Evolutionary conservation across 345 rosid genomes (phyloP).

Genomic region (Eucalyptus pauciflora): DNA sequence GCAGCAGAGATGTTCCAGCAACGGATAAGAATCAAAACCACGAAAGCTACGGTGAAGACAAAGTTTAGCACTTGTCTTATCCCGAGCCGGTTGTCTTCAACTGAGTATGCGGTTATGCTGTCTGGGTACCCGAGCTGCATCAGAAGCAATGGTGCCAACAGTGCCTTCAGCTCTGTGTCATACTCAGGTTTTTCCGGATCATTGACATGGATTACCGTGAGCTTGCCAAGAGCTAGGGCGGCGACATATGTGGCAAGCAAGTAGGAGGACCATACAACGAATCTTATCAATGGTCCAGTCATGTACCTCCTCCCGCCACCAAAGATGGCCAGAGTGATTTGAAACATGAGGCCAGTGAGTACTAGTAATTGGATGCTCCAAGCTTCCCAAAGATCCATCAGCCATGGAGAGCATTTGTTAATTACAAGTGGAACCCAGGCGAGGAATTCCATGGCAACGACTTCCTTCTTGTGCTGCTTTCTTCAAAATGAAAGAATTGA

Average conservation of each 20-base stretch:
- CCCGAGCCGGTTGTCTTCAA: conserved; percentile 7
- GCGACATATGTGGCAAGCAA: conserved; percentile 1
- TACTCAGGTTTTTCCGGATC: background rate
- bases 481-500: background rate
- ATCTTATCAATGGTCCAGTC: background rate
- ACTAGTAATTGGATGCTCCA: conserved; percentile 3
- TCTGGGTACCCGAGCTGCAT: conserved; percentile 8
- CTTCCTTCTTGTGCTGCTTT: background rate
- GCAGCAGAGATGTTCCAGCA: conserved; percentile 1
- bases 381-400: conserved; percentile 2
- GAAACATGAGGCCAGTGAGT: background rate
- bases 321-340: background rate
- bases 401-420: background rate
- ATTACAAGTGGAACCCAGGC: background rate
- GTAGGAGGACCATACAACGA: conserved; percentile 6
- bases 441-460: background rate
- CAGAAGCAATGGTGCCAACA: conserved; percentile 9
- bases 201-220: background rate
- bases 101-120: conserved; percentile 6
- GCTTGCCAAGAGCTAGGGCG: conserved; percentile 7
- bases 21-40: background rate
- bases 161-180: background rate
- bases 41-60: background rate
- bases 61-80: conserved; percentile 1
- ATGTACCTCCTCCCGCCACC: background rate